Conservation (phyloP, 2,329 filamentous ascomycete species). For the Ustulina deusta region DNA sequence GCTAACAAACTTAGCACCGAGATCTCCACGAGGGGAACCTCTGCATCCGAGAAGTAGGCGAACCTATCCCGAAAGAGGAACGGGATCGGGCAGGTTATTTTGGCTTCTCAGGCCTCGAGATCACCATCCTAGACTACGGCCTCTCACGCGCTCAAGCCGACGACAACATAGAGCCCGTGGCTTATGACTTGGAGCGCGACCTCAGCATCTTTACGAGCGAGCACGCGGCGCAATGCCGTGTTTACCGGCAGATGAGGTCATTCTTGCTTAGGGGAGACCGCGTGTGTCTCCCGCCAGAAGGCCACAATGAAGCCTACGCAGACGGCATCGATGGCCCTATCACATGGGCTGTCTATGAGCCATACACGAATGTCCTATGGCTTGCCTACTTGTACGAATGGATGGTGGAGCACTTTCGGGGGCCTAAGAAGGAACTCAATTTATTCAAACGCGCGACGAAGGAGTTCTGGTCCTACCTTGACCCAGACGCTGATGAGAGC, state of each 20-base stretch:
- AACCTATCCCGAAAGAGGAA: conserved; percentile 51
- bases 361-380: conserved; percentile 76
- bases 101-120: conserved; percentile 70
- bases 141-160: conserved; percentile 67
- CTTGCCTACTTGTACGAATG: conserved; percentile 71
- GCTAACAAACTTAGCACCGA: conserved; percentile 62
- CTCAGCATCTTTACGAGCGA: conserved; percentile 70
- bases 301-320: conserved; percentile 62
- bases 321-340: conserved; percentile 60
- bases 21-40: conserved; percentile 75
- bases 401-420: conserved; percentile 60
- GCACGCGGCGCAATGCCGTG: conserved; percentile 69
- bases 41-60: conserved; percentile 63
- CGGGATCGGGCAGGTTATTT: conserved; percentile 57
- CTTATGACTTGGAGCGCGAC: conserved; percentile 71
- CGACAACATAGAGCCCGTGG: conserved; percentile 57
- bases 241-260: conserved; percentile 73
- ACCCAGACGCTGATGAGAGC: conserved; percentile 61
- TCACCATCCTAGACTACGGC: conserved; percentile 75
- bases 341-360: conserved; percentile 66
- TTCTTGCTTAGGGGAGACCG: conserved; percentile 66
- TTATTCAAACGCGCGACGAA: conserved; percentile 61
- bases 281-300: conserved; percentile 60
- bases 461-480: conserved; percentile 66
- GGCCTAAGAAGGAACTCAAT: conserved; percentile 59